phyloP scores from a whole-genome alignment of 2,329 filamentous ascomycete species.

The Hymenoscyphus fructigenus region DNA sequence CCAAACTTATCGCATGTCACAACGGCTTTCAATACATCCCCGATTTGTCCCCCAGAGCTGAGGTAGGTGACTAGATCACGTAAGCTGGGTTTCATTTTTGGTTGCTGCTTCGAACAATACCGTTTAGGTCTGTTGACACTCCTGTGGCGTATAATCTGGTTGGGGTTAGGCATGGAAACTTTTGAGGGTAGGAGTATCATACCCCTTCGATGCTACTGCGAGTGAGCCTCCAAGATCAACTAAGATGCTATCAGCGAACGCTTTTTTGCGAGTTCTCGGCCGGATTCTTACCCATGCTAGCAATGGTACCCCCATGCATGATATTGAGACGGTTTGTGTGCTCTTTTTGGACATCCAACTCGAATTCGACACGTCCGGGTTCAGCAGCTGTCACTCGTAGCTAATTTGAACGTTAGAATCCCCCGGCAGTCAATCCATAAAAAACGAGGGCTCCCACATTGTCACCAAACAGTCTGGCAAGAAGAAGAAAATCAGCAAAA shows the following conservation, averaged over 20 bases:
- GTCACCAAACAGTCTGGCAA: slow-evolving; percentile 35
- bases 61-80: slow-evolving; percentile 57
- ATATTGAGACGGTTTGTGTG: slow-evolving; percentile 80
- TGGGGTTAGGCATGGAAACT: not conserved
- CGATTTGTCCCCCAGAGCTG: slow-evolving; percentile 55
- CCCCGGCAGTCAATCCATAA: not conserved
- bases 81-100: not conserved
- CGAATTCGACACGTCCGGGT: slow-evolving; percentile 70
- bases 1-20: slow-evolving; percentile 65
- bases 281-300: slow-evolving; percentile 54
- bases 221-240: slow-evolving; percentile 66
- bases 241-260: slow-evolving; percentile 15
- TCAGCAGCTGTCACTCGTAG: slow-evolving; percentile 65
- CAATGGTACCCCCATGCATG: slow-evolving; percentile 76
- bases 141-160: slow-evolving; percentile 57
- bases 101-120: slow-evolving; percentile 37
- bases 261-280: not conserved
- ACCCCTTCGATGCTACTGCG: slow-evolving; percentile 60
- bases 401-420: slow-evolving; percentile 41
- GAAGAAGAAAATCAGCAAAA: not conserved
- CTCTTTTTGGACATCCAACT: slow-evolving; percentile 70
- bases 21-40: slow-evolving; percentile 55
- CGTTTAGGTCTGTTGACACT: slow-evolving; percentile 64
- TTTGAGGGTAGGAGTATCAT: not conserved
- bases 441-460: slow-evolving; percentile 28